Evolutionary conservation across 257 asterid species (phyloP).

Genomic region (Solanum arcanum): DNA sequence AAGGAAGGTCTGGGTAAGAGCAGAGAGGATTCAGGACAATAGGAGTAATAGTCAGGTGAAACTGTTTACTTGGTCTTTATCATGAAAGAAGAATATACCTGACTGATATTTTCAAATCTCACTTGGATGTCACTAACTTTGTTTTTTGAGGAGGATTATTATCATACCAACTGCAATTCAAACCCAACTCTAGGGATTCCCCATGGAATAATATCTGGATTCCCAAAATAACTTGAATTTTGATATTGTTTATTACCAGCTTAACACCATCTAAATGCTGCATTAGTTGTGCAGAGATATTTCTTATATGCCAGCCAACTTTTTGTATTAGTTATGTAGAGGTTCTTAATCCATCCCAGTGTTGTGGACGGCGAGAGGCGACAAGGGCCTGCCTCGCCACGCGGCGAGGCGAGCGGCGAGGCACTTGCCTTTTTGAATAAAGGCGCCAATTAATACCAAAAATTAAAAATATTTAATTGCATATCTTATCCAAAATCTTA

Average conservation of each 20-base stretch:
- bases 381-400: too few species aligned
- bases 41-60: neutral
- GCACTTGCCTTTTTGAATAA: too few species aligned
- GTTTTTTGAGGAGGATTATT: neutral
- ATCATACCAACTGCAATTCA: neutral
- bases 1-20: neutral
- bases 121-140: neutral
- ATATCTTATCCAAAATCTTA: too few species aligned
- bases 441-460: too few species aligned
- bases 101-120: neutral
- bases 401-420: too few species aligned
- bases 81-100: neutral
- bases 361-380: too few species aligned
- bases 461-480: too few species aligned
- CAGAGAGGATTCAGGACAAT: neutral
- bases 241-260: neutral
- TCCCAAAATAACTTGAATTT: neutral
- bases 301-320: neutral
- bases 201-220: neutral
- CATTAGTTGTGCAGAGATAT: neutral
- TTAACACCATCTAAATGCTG: neutral
- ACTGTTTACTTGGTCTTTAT: neutral
- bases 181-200: neutral
- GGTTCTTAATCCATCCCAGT: neutral
- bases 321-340: neutral